Conservation (phyloP, 1,139 yeast genomes). For the Geotrichum australiense region DNA sequence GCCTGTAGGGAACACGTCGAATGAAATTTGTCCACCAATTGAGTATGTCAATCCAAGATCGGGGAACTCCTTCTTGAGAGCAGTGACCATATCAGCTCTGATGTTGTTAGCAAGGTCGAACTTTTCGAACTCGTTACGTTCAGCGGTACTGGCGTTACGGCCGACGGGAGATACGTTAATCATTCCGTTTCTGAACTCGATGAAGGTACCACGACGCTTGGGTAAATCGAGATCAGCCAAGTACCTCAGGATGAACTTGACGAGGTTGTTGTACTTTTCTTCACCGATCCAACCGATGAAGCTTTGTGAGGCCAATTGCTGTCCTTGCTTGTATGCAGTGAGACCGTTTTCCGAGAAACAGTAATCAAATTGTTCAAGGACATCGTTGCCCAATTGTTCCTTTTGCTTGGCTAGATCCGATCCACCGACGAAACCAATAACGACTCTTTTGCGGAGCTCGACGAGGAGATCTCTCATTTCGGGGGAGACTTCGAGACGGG, state of each 20-base stretch:
- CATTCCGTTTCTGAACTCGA: constrained; percentile 99
- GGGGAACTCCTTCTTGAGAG: constrained; percentile 73
- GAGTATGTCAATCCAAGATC: constrained; percentile 88
- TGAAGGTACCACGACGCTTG: constrained; percentile 78
- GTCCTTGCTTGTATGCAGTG: constrained; percentile 90
- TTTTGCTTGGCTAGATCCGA: constrained; percentile 89
- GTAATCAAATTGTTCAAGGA: constrained; percentile 77
- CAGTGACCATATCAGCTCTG: constrained; percentile 76
- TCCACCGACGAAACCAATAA: constrained; percentile 97
- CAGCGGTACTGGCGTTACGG: constrained; percentile 91
- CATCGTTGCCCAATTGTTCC: constrained; percentile 83
- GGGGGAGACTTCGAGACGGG: constrained; percentile 72
- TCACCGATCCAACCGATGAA: constrained; percentile 95
- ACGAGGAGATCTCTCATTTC: constrained; percentile 69
- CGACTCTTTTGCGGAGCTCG: constrained; percentile 81
- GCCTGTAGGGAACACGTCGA: constrained; percentile 99
- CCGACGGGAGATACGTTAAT: constrained; percentile 97
- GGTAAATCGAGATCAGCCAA: constrained; percentile 85
- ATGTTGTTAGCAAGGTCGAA: constrained; percentile 73
- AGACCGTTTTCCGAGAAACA: constrained; percentile 97
- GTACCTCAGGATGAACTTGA: constrained; percentile 76
- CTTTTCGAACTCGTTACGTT: constrained; percentile 85
- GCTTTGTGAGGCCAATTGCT: constrained; percentile 83
- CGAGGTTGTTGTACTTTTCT: constrained; percentile 84
- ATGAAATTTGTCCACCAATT: constrained; percentile 98